Evolutionary conservation across 805 yeast species (phyloP).

Genomic region (Hanseniaspora mollemarum): DNA sequence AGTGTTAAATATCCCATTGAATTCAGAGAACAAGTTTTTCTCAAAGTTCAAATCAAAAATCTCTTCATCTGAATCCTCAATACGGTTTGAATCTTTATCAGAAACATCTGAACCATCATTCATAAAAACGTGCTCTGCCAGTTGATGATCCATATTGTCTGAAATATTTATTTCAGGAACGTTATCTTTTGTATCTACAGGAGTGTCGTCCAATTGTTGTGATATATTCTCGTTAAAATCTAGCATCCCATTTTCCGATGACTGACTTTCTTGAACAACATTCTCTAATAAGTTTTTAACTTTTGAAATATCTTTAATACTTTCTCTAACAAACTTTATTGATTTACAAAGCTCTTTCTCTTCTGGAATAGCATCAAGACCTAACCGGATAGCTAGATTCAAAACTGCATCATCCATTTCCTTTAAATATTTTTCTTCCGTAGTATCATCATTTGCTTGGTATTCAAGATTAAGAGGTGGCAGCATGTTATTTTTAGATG

Average conservation of each 20-base stretch:
- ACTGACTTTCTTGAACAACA: slow-evolving; percentile 28
- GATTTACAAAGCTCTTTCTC: slow-evolving; percentile 54
- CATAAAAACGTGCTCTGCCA: slow-evolving; percentile 16
- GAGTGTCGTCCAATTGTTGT: slow-evolving; percentile 19
- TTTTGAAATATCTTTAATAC: slow-evolving; percentile 42
- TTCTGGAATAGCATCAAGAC: not conserved
- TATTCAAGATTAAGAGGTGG: slow-evolving; percentile 17
- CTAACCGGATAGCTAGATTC: slow-evolving; percentile 4
- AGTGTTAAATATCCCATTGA: slow-evolving; percentile 53
- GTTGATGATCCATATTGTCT: slow-evolving; percentile 23
- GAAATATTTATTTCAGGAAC: slow-evolving; percentile 20
- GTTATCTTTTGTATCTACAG: slow-evolving; percentile 22
- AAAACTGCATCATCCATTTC: slow-evolving; percentile 14
- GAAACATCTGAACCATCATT: slow-evolving; percentile 20
- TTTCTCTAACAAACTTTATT: slow-evolving; percentile 45
- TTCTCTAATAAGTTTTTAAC: slow-evolving; percentile 39
- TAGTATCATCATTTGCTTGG: slow-evolving; percentile 16
- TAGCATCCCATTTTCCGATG: slow-evolving; percentile 13
- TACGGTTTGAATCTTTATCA: slow-evolving; percentile 20
- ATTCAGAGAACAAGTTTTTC: slow-evolving; percentile 63
- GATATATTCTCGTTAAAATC: not conserved
- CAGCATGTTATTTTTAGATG: not conserved
- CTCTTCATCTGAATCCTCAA: slow-evolving; percentile 23
- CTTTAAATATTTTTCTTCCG: slow-evolving; percentile 9
- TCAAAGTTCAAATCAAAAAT: slow-evolving; percentile 31